Conservation (phyloP, 2,329 filamentous ascomycete species). For the Anisogramma anomala region DNA sequence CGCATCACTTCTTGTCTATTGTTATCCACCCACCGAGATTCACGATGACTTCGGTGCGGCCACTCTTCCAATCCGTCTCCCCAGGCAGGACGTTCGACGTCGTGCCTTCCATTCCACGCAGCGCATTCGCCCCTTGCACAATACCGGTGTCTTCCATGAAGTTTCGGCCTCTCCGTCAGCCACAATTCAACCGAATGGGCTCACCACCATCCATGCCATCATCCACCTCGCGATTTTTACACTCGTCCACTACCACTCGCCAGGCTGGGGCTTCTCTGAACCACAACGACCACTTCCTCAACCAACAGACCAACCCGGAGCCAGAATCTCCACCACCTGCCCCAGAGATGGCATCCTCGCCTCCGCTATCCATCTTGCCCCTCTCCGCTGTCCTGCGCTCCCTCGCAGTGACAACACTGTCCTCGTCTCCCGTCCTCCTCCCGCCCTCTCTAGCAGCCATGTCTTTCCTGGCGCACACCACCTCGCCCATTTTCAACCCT, state of each 20-base stretch:
- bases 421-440: slow-evolving; percentile 59
- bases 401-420: slow-evolving; percentile 56
- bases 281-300: slow-evolving; percentile 9
- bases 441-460: slow-evolving; percentile 58
- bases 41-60: slow-evolving; percentile 12
- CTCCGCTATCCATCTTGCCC: slow-evolving; percentile 54
- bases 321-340: slow-evolving; percentile 8
- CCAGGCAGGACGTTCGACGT: slow-evolving; percentile 1
- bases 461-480: slow-evolving; percentile 56
- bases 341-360: slow-evolving; percentile 15
- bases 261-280: slow-evolving; percentile 10
- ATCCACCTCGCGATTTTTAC: slow-evolving; percentile 18
- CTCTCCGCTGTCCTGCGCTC: slow-evolving; percentile 56
- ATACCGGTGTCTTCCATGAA: slow-evolving; percentile 7
- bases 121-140: slow-evolving; percentile 5
- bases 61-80: slow-evolving; percentile 1
- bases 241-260: slow-evolving; percentile 16
- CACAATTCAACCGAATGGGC: slow-evolving; percentile 12
- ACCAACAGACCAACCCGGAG: slow-evolving; percentile 12
- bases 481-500: slow-evolving; percentile 54
- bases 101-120: slow-evolving; percentile 1
- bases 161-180: slow-evolving; percentile 12
- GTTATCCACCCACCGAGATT: neutral
- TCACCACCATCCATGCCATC: slow-evolving; percentile 5
- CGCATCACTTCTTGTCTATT: neutral